These are phyloP conservation scores for Byssoonygena ceratinophila DNA, from an alignment of 2,329 filamentous ascomycete genomes.

Conservation along the genomic window DNA sequence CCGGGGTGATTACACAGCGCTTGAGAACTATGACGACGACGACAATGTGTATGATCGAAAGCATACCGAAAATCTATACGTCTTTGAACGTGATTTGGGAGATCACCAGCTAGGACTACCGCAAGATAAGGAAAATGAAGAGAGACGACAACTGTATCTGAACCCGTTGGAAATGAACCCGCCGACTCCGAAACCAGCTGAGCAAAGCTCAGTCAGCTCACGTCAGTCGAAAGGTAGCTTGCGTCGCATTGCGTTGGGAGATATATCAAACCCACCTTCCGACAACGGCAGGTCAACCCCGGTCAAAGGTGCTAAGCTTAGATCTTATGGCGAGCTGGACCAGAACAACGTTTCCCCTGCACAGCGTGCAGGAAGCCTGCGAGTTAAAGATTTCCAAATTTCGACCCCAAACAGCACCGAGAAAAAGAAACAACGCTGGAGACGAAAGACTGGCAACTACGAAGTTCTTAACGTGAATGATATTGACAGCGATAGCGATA, in stretches of 20 bases:
- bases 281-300: conserved; percentile 22
- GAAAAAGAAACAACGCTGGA: conserved; percentile 26
- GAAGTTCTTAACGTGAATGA: conserved; percentile 27
- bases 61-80: conserved; percentile 19
- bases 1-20: conserved; percentile 30
- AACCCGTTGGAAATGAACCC: conserved; percentile 40
- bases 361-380: conserved; percentile 20
- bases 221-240: conserved; percentile 19
- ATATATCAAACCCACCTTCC: conserved; percentile 29
- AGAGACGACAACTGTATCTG: conserved; percentile 21
- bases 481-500: conserved; percentile 18
- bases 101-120: conserved; percentile 29
- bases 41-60: conserved; percentile 18
- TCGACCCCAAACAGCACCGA: conserved; percentile 14
- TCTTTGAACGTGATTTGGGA: conserved; percentile 28
- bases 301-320: conserved; percentile 25
- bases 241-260: conserved; percentile 26
- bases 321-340: conserved; percentile 34
- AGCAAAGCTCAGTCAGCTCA: conserved; percentile 17
- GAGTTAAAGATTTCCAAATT: conserved; percentile 15
- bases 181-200: conserved; percentile 32
- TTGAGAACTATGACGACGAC: conserved; percentile 27
- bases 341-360: conserved; percentile 19
- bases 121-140: conserved; percentile 25
- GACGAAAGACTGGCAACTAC: conserved; percentile 28